phyloP scores from a whole-genome alignment of 202 grass and related monocot species.

The Elaeis oleifera region DNA sequence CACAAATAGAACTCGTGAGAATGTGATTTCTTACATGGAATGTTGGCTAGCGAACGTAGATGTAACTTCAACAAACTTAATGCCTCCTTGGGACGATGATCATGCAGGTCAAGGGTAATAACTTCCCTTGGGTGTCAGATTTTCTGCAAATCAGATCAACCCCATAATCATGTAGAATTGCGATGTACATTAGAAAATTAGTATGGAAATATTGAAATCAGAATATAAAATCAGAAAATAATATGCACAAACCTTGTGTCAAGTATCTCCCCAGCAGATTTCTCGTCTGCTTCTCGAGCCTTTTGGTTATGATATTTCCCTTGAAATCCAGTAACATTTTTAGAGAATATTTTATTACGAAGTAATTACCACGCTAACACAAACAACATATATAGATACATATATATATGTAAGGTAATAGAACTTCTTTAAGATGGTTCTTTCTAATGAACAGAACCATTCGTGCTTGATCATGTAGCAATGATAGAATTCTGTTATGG shows the following conservation, averaged over 20 bases:
- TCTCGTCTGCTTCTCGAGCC: conserved; percentile 62
- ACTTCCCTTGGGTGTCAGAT: conserved; percentile 33
- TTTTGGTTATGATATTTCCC: conserved; percentile 50
- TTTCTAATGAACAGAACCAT: too few species aligned
- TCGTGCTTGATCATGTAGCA: too few species aligned
- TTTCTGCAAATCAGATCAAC: conserved; percentile 37
- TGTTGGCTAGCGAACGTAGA: conserved; percentile 61
- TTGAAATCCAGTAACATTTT: conserved; percentile 34
- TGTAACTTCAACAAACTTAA: conserved; percentile 57
- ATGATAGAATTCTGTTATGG: too few species aligned
- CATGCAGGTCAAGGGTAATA: conserved; percentile 47
- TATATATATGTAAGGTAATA: too few species aligned
- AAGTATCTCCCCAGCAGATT: conserved; percentile 48
- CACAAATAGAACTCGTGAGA: neutral
- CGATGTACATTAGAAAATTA: neutral
- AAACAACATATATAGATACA: too few species aligned
- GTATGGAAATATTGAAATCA: neutral
- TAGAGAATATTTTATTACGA: neutral
- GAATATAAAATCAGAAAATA: conserved; percentile 9
- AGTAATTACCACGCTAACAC: too few species aligned
- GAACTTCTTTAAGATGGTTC: too few species aligned
- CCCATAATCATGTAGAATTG: too few species aligned
- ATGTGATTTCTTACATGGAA: conserved; percentile 52
- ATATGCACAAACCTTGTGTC: conserved; percentile 35
- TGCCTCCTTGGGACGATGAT: conserved; percentile 42